Conservation (phyloP, 352 stramenopile species). For the Phytopythium ostracodes region DNA sequence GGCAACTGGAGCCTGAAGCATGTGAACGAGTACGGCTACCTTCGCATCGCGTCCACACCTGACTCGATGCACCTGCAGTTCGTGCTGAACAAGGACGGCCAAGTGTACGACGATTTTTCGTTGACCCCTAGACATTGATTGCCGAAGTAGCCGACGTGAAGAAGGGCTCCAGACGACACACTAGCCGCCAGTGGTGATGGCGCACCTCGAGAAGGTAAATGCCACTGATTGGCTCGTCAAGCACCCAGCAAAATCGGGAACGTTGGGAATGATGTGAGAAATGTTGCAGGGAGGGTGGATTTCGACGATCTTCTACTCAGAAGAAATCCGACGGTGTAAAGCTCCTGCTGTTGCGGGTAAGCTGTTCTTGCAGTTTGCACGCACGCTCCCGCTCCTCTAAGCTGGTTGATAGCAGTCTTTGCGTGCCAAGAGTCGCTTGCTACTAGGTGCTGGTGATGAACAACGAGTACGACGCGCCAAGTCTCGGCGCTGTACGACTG, state of each 20-base stretch:
- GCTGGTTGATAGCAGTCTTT: too few relatives aligned
- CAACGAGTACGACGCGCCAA: too few relatives aligned
- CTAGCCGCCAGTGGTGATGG: not conserved
- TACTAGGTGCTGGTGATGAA: too few relatives aligned
- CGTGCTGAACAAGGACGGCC: conserved; percentile 64
- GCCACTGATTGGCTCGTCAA: not conserved
- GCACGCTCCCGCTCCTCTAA: too few relatives aligned
- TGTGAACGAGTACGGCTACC: conserved; percentile 63
- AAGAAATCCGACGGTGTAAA: too few relatives aligned
- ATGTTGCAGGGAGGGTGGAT: too few relatives aligned
- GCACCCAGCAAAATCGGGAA: not conserved
- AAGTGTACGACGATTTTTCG: conserved; percentile 56
- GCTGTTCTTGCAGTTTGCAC: too few relatives aligned
- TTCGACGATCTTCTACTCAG: too few relatives aligned
- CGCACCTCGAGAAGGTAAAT: not conserved
- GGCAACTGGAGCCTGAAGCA: conserved; percentile 67
- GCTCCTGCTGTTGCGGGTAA: too few relatives aligned
- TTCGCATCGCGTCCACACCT: conserved; percentile 38
- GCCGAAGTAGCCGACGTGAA: not conserved
- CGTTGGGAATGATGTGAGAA: too few relatives aligned
- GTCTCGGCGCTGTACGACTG: too few relatives aligned
- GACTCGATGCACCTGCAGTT: conserved; percentile 54
- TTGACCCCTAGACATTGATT: conserved; percentile 24
- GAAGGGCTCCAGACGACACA: not conserved
- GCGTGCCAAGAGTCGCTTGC: too few relatives aligned